A percentile compares a stretch with the other conserved stretches of the same genome.
phyloP scores from a whole-genome alignment of 495 filamentous ascomycete genomes.

The Penicillium nucicola region DNA sequence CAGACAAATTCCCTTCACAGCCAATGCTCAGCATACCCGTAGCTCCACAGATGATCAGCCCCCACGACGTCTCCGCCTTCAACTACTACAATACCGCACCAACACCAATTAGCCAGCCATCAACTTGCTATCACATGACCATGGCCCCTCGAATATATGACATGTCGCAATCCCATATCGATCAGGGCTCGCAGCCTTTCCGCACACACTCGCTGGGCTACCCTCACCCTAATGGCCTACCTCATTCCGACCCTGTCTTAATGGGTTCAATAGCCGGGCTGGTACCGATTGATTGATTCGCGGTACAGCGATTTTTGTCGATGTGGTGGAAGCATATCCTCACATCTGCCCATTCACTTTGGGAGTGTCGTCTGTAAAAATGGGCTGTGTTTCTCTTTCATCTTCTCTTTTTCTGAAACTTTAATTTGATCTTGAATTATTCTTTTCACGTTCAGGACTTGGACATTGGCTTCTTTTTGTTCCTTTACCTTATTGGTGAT shows the following conservation, averaged over 20 bases:
- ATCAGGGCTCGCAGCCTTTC: constrained; percentile 22
- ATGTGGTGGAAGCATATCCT: constrained; percentile 2
- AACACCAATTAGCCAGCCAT: constrained; percentile 19
- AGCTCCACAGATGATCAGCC: constrained; percentile 27
- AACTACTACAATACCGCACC: constrained; percentile 30
- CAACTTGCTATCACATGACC: constrained; percentile 33
- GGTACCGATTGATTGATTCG: constrained; percentile 13
- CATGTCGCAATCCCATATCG: constrained; percentile 24
- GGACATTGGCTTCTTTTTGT: not conserved
- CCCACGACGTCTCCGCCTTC: constrained; percentile 30
- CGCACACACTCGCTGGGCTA: constrained; percentile 34
- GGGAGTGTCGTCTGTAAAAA: constrained; percentile 13
- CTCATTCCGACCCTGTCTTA: constrained; percentile 22
- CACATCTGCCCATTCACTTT: not conserved
- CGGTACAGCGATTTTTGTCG: not conserved
- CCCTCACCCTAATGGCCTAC: constrained; percentile 26
- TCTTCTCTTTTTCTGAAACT: constrained; percentile 4
- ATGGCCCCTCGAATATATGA: constrained; percentile 30
- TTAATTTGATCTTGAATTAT: not conserved
- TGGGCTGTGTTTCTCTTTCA: constrained; percentile 5
- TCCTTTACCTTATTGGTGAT: constrained; percentile 2
- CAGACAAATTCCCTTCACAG: constrained; percentile 33
- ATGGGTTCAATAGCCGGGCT: constrained; percentile 16
- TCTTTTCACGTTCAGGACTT: constrained; percentile 3
- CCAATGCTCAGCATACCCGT: constrained; percentile 32